Evolutionary conservation across 257 asterid species (phyloP).

Genomic region (Fraxinus excelsior): DNA sequence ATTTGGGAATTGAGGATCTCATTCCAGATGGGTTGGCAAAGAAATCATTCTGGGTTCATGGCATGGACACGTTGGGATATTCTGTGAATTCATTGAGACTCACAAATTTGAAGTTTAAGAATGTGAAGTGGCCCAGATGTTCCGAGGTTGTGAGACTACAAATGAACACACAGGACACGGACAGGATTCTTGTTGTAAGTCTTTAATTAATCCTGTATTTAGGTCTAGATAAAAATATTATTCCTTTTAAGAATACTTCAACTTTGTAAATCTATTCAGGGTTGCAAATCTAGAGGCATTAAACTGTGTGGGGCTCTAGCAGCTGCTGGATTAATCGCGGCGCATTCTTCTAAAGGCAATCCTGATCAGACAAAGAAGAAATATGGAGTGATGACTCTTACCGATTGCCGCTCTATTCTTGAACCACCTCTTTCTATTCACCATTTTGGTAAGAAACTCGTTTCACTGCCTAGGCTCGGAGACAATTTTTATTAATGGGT

Average conservation of each 20-base stretch:
- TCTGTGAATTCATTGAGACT: conserved; percentile 53
- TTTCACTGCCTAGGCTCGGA: background rate
- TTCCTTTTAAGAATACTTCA: background rate
- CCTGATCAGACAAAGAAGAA: conserved; percentile 46
- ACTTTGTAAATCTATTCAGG: conserved; percentile 29
- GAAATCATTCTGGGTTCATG: conserved; percentile 71
- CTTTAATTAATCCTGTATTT: background rate
- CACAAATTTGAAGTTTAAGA: conserved; percentile 52
- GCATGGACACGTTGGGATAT: conserved; percentile 64
- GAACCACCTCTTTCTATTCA: conserved; percentile 54
- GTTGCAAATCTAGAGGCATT: conserved; percentile 63
- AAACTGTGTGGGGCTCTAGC: conserved; percentile 62
- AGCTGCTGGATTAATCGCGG: conserved; percentile 66
- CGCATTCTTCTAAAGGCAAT: conserved; percentile 35
- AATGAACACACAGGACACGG: conserved; percentile 41
- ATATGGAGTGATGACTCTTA: conserved; percentile 63
- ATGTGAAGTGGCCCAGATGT: conserved; percentile 40
- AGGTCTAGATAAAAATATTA: too few relatives aligned
- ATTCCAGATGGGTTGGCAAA: conserved; percentile 49
- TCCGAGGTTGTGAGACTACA: conserved; percentile 62
- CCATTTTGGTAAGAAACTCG: conserved; percentile 44
- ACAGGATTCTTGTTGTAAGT: conserved; percentile 53
- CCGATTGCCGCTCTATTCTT: conserved; percentile 61
- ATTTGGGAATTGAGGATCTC: conserved; percentile 52
- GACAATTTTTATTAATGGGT: background rate